Base-by-base conservation (phyloP, 2,329 filamentous ascomycete species). In the Penicillium corylophilum region DNA sequence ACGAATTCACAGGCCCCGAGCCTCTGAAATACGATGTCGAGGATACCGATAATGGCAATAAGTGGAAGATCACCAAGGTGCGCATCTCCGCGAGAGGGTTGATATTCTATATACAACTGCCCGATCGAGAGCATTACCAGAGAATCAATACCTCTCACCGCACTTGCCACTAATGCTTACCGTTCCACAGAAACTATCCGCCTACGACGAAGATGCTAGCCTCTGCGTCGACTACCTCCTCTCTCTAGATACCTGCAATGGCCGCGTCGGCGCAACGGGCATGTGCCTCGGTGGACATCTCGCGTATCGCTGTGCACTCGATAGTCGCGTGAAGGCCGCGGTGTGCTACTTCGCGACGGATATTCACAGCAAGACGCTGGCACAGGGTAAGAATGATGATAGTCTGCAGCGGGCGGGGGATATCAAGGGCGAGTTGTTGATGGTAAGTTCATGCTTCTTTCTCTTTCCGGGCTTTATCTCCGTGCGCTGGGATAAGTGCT, bases 281-380 rank as follows among this genome's bases (percentile, higher is more conserved):
- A 96, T 96, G 92, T 96, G 92, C 71, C 83, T 96, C 1, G 93
- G 93, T 46, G 92, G 93, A 1, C 93, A 96, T 68, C 82, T 96
- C 16, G 89, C 88, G 72, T 87, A 84, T 68, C 79, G 85, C 38
- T 83, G 81, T 62, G 84, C 85, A 63, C 80, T 96, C 44, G 90
- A 96, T 71, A 79, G 82, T 20, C 82, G 92, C 50, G 83, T 96
- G 52, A 80, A 81, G 35, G 89, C 90, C 26, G 85, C 85, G 33
- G 87, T 95, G 26, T 87, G 90, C 70, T 97, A 91, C 77, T 96
- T 96, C 73, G 90, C 90, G 8, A 96, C 92, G 6, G 93, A 96
- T 74, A 85, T 96, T 46, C 93, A 96, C 76, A 83, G 79, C 57
- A 81, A 83, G 51, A 90, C 86, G 8, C 81, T 97, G 1, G 93